Evolutionary conservation across 768 basidiomycete genomes (phyloP), one percentile per base, ranked within the genome.

Genomic region (Termitomyces heimii): DNA sequence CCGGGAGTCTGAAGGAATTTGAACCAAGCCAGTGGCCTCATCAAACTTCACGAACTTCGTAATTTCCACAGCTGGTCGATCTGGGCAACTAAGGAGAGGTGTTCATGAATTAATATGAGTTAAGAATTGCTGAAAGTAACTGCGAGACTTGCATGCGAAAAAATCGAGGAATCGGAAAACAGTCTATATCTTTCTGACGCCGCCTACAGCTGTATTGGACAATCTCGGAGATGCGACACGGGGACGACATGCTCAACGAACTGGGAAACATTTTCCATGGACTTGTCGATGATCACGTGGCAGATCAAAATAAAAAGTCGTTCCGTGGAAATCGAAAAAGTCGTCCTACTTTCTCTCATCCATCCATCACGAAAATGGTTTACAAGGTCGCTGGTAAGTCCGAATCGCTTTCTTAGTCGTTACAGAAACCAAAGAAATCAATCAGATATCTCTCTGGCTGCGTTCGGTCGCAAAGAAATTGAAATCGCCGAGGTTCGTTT

Each of bases 401-500:
- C 1, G 26, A 40, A 37, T 54, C 40, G 28, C 49, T 4, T 28
- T 32, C 18, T 40, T 14, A 29, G 26, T 44, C 42, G 34, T 28
- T 35, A 24, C 32, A 55, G 53, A 57, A 60, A n/a, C 59, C 61
- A 67, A 28, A 57, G 34, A 32, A 16, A 40, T 42, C 34, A 54
- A 53, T 10, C 45, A 92, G 94, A 94, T 71, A 79, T 96, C 68
- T 98, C 95, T 67, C 92, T 99, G 70, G 97, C 97, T 70, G 96
- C 96, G 59, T 99, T 98, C 77, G 94, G 96, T 75, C 94, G 96
- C 81, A 99, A 99, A 81, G 96, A 99, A 80, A 92, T 99, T 67
- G 88, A 96, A 79, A 91, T 99, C 74, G 96, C 96, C 62, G 96
- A 99, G 88, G 95, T 96, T 54, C 43, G 42, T 62, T 52, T 45